Evolutionary conservation across 441 rosid genomes (phyloP), one percentile per base, ranked within the genome.

Genomic region (Lepidium campestre): DNA sequence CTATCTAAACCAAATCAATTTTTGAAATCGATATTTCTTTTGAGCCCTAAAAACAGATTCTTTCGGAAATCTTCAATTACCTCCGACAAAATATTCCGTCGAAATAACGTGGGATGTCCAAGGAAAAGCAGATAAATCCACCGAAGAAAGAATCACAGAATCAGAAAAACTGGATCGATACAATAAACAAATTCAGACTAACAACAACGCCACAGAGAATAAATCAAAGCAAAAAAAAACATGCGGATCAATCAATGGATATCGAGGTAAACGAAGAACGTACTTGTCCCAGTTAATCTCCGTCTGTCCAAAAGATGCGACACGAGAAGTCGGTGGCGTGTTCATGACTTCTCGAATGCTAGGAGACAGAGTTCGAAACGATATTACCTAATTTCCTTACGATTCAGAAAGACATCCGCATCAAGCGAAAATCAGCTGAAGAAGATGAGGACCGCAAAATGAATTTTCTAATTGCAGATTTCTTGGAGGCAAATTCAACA

Each of bases 271-370:
- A 10, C 3, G 62, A 5, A 44, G 22, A 36, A 82, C 85, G 14
- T 83, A 88, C 97, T 88, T 88, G 76, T 88, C 93, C 97, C 96
- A 91, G 67, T 91, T 83, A 67, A 88, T 91, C 86, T 91, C 97
- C 59, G 90, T 82, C 67, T 79, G 89, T 32, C 82, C 86, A 64
- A 85, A 75, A n/a, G 88, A 73, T 1, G 75, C 85, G 66, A 75
- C 77, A 29, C 85, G 81, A 65, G 91, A 65, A 67, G 29, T 75
- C 50, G 91, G 73, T 27, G 89, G 74, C 49, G 89, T 68, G 46
- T 77, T 83, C 94, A 90, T 81, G 75, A 65, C 79, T 69, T 42
- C 19, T 18, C 13, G 6, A 8, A 61, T 22, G 56, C 49, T 29
- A 68, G 60, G 58, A 52, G 27, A 40, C 68, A 4, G 50, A 61